Conservation (phyloP, 768 basidiomycete species). For the Lentinus tigrinus region DNA sequence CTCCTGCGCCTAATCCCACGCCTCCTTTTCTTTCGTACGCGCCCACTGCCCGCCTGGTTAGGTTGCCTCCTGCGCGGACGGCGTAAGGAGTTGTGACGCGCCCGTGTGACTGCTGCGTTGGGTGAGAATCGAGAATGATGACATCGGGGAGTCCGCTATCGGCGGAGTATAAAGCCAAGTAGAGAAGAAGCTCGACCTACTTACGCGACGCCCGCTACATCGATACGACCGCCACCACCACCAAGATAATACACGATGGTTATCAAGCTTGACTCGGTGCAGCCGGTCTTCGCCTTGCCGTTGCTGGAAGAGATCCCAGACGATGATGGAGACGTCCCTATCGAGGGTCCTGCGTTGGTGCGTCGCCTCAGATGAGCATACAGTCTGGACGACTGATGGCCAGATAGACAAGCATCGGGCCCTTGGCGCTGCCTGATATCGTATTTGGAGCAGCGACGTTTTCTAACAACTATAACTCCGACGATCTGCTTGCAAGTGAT, state of each 20-base stretch:
- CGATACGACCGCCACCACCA: background rate
- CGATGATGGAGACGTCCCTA: slow-evolving; percentile 38
- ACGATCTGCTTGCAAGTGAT: slow-evolving; percentile 53
- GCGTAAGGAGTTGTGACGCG: background rate
- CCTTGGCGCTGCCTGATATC: slow-evolving; percentile 42
- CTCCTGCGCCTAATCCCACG: background rate
- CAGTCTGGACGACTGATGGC: background rate
- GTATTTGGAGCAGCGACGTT: slow-evolving; percentile 75
- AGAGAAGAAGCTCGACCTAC: slow-evolving; percentile 1
- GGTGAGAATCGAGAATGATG: background rate
- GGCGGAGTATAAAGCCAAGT: background rate
- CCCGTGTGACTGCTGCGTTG: background rate
- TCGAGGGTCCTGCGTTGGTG: slow-evolving; percentile 35
- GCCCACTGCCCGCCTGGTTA: background rate
- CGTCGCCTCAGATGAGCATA: background rate
- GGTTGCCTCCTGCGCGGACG: background rate
- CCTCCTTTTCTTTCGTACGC: background rate
- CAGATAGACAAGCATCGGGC: slow-evolving; percentile 35
- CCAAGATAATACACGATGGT: slow-evolving; percentile 33
- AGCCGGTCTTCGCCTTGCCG: slow-evolving; percentile 40
- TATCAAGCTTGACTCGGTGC: slow-evolving; percentile 39
- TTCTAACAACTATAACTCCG: slow-evolving; percentile 63
- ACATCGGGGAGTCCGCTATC: background rate
- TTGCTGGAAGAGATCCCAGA: slow-evolving; percentile 42
- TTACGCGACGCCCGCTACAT: background rate